Percentiles rank a stretch among this genome's conserved stretches.
Evolutionary conservation across 805 yeast genomes (phyloP).

Genomic region (Nakazawaea ernobii): DNA sequence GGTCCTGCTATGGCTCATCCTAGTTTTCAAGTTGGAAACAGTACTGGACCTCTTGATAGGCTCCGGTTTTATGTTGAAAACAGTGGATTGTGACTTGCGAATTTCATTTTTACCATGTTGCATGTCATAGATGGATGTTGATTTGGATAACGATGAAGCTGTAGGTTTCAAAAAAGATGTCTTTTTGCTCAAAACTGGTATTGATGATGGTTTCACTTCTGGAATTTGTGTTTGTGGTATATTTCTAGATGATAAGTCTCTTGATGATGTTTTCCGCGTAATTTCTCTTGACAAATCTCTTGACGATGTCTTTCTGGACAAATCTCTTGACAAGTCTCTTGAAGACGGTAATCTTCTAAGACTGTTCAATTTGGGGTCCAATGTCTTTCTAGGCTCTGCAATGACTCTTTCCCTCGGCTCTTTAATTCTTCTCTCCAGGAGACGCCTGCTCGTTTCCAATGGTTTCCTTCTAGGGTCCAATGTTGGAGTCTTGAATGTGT

Average conservation of each 20-base stretch:
- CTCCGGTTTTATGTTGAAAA: background rate
- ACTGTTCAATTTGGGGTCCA: background rate
- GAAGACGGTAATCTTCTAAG: too few species aligned
- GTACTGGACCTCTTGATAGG: background rate
- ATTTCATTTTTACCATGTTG: background rate
- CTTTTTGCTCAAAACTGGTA: background rate
- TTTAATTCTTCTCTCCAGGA: background rate
- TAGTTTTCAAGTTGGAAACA: background rate
- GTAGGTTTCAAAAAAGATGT: slow-evolving; percentile 7
- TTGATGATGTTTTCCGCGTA: too few species aligned
- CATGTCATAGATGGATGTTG: background rate
- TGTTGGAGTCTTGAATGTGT: background rate
- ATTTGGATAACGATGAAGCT: slow-evolving; percentile 4
- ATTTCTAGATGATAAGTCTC: too few species aligned
- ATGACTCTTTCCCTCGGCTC: background rate
- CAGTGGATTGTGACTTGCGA: background rate
- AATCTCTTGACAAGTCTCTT: too few species aligned
- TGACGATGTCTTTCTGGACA: too few species aligned
- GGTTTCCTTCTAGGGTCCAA: background rate
- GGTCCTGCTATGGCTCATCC: background rate
- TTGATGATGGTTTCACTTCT: background rate
- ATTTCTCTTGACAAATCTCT: too few species aligned
- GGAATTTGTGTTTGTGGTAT: background rate
- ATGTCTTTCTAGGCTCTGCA: background rate
- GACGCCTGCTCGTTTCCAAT: background rate